Conservation (phyloP, 2,329 filamentous ascomycete species). For the Harringtonia aguacate region DNA sequence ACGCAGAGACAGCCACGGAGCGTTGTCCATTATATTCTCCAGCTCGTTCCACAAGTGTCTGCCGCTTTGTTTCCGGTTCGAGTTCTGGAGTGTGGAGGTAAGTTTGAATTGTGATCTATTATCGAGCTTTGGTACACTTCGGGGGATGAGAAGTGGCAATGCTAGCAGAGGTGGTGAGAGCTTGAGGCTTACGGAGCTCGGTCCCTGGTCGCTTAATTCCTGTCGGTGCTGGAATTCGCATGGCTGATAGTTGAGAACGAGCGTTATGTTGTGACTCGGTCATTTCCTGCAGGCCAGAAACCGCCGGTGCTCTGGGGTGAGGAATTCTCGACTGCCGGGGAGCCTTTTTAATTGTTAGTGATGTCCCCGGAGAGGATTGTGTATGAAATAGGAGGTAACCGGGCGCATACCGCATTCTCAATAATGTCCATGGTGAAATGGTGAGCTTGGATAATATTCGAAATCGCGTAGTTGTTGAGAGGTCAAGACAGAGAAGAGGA, state of each 20-base stretch:
- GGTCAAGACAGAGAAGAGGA: too few species aligned
- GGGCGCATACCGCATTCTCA: constrained; percentile 17
- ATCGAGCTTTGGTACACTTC: too few species aligned
- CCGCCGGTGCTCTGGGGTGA: constrained; percentile 9
- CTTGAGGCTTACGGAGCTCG: constrained; percentile 16
- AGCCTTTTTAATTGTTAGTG: constrained; percentile 3
- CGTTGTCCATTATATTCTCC: constrained; percentile 33
- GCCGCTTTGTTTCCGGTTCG: constrained; percentile 49
- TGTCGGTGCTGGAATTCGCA: constrained; percentile 25
- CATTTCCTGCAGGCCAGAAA: constrained; percentile 36
- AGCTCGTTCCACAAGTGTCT: constrained; percentile 44
- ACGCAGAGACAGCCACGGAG: not conserved
- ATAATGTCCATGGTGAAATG: constrained; percentile 7
- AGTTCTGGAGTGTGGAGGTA: constrained; percentile 24
- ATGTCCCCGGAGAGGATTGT: not conserved
- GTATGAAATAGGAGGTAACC: not conserved
- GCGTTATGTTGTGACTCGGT: constrained; percentile 51
- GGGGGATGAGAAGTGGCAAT: too few species aligned
- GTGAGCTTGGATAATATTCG: too few species aligned
- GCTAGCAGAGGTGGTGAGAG: too few species aligned
- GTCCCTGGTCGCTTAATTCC: constrained; percentile 35
- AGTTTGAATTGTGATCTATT: too few species aligned
- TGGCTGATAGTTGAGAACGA: constrained; percentile 20
- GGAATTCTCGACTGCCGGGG: constrained; percentile 13
- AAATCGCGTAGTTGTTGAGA: too few species aligned